Conservation (phyloP, 805 yeast species). For the Myxozyma nipponensis region DNA sequence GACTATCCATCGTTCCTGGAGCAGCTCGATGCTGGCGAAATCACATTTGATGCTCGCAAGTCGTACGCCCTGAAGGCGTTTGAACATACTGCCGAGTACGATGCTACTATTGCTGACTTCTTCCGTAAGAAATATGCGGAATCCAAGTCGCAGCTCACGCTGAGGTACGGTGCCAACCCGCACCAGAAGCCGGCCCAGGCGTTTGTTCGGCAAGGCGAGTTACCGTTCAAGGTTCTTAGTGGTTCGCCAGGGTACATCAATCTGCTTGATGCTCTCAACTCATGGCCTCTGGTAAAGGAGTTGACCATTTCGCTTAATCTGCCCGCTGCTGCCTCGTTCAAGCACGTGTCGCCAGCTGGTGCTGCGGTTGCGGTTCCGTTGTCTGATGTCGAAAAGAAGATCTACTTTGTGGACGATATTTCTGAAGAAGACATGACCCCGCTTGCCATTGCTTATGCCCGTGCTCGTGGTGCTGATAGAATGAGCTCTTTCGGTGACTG, state of each 20-base stretch:
- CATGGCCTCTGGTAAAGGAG: constrained; percentile 98
- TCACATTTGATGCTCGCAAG: constrained; percentile 71
- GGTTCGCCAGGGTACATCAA: constrained; percentile 99
- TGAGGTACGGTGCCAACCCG: constrained; percentile 98
- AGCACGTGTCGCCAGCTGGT: constrained; percentile 99
- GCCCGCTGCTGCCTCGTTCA: constrained; percentile 98
- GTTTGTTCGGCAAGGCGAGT: constrained; percentile 74
- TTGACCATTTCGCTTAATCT: constrained; percentile 87
- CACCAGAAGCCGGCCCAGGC: constrained; percentile 99
- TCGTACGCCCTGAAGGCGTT: constrained; percentile 82
- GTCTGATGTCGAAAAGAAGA: constrained; percentile 84
- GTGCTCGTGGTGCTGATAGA: constrained; percentile 99
- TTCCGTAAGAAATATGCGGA: constrained; percentile 97
- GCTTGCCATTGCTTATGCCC: constrained; percentile 94
- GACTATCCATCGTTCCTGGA: constrained; percentile 85
- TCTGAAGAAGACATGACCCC: constrained; percentile 82
- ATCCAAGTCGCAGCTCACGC: constrained; percentile 80
- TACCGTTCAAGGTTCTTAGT: constrained; percentile 88
- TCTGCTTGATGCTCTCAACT: constrained; percentile 91
- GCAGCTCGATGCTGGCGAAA: constrained; percentile 69
- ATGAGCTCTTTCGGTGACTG: constrained; percentile 99
- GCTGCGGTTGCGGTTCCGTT: constrained; percentile 96
- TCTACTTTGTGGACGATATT: constrained; percentile 91
- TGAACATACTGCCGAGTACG: constrained; percentile 98
- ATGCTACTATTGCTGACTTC: constrained; percentile 90